Conservation (phyloP, 768 basidiomycete genomes). For the Termitomyces sp. region DNA sequence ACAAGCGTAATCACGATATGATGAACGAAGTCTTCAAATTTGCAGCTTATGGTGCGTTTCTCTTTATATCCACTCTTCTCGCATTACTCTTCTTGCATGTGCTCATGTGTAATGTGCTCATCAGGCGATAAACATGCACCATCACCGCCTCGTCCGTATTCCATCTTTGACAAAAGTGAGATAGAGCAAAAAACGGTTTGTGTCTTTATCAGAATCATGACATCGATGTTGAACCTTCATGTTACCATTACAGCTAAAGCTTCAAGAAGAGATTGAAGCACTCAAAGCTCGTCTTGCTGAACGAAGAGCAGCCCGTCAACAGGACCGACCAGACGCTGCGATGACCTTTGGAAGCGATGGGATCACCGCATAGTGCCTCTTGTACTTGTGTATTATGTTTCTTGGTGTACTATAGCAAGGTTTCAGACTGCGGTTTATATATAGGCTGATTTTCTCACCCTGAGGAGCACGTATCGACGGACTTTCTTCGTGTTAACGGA, state of each 20-base stretch:
- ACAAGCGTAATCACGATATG: slow-evolving; percentile 75
- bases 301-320: slow-evolving; percentile 27
- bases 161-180: slow-evolving; percentile 54
- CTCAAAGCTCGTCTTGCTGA: slow-evolving; percentile 46
- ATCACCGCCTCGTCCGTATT: slow-evolving; percentile 42
- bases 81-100: not conserved
- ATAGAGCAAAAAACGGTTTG: slow-evolving; percentile 54
- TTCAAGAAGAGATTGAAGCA: slow-evolving; percentile 53
- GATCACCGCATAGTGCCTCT: slow-evolving; percentile 1
- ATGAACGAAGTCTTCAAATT: slow-evolving; percentile 80
- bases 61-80: not conserved
- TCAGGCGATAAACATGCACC: slow-evolving; percentile 41
- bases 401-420: not conserved
- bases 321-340: slow-evolving; percentile 7
- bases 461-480: not conserved
- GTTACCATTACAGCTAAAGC: slow-evolving; percentile 38
- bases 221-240: not conserved
- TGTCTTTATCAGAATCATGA: slow-evolving; percentile 5
- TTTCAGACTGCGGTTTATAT: not conserved
- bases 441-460: not conserved
- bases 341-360: slow-evolving; percentile 8
- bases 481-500: not conserved
- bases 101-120: not conserved
- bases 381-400: not conserved
- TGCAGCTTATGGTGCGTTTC: slow-evolving; percentile 56